Base-by-base conservation (phyloP, 495 filamentous ascomycete species). In the Bathelium albidoporum region DNA sequence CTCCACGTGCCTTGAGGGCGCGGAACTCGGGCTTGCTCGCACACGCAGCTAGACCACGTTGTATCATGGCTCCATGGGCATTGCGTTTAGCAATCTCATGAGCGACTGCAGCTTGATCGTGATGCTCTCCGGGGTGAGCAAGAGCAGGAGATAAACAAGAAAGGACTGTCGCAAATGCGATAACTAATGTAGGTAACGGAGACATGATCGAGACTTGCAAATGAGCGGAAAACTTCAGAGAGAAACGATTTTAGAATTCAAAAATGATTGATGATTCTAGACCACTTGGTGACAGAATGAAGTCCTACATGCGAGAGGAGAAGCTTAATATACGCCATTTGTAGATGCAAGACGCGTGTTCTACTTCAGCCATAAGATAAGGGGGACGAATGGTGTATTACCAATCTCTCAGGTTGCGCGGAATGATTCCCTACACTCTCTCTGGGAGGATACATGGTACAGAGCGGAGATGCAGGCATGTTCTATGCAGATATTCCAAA, bases 51-150 rank as follows among this genome's bases (percentile, higher is more conserved):
- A 55, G 49, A 29, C 49, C 49, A 9, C 49, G 49, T 24, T 55
- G 49, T 9, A 55, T 55, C 49, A 55, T 28, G 49, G 49, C 49
- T 28, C 49, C 49, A 16, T 55, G 49, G 24, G 49, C 49, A 29
- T 55, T 55, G 20, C 49, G 49, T 20, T 55, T 55, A 20, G 24
- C 49, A 29, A 55, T 55, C 49, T 55, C 49, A 55, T 55, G 49
- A 29, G 20, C 22, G 20, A 55, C 24, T 29, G 12, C 22, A 29
- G 49, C 24, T 28, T 55, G 49, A 29, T 55, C 49, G 49, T 55
- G 49, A 2, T 55, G 49, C 20, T 55, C 49, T 0, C 49, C 49
- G 5, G 49, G 49, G 24, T 55, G 49, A 7, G 49, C 49, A 29
- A 55, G 24, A 55, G 49, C 0, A 26, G 49, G 49, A 55, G 20